Conservation (phyloP, 805 yeast genomes). For the Groenewaldozyma tartarivorans region DNA sequence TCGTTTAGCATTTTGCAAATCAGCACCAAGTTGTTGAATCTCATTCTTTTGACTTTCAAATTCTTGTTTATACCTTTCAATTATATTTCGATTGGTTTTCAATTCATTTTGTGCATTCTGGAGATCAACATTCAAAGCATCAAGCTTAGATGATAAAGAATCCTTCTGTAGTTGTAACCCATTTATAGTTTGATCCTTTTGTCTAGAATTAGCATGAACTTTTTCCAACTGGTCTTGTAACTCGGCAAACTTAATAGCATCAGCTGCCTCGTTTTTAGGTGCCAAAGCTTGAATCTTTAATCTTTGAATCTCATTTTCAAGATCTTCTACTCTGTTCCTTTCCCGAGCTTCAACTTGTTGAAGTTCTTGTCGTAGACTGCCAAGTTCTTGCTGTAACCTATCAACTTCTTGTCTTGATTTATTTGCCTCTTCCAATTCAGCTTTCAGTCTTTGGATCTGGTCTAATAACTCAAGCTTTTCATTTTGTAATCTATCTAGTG, state of each 20-base stretch:
- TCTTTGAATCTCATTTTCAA: background rate
- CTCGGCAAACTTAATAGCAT: constrained; percentile 1
- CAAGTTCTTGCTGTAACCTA: too few species aligned
- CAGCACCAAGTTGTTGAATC: background rate
- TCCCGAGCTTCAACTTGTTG: too few species aligned
- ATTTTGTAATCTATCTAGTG: background rate
- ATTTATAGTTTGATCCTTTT: background rate
- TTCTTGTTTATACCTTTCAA: background rate
- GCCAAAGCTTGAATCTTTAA: background rate
- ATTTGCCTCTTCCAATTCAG: too few species aligned
- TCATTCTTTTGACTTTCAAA: background rate
- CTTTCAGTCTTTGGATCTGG: background rate
- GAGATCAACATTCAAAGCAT: background rate
- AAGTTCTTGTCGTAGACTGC: too few species aligned
- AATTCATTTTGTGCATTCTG: background rate
- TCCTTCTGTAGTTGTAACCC: background rate
- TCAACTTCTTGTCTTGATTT: too few species aligned
- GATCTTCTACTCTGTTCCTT: background rate
- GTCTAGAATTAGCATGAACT: background rate
- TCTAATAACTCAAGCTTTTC: constrained; percentile 3
- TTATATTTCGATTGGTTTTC: background rate
- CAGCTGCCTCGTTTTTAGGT: background rate
- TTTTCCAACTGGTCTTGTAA: constrained; percentile 3
- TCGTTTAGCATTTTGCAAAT: background rate
- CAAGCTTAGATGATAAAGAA: background rate